Evolutionary conservation across 2,329 filamentous ascomycete species (phyloP), one percentile per base, ranked within the genome.

Genomic region (Fusarium brachygibbosum): DNA sequence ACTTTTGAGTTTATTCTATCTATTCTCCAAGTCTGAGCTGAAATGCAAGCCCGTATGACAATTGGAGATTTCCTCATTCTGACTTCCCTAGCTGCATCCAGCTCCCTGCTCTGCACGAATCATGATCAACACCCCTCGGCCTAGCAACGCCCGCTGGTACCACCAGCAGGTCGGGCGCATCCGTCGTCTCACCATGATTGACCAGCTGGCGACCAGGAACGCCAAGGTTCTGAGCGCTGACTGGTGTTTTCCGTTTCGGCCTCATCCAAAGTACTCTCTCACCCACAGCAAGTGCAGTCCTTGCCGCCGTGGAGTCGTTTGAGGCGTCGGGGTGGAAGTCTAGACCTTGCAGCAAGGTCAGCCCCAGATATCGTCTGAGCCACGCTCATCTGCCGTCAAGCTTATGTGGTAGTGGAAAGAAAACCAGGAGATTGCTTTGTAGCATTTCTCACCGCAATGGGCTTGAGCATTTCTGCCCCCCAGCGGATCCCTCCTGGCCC

Each of bases 291-390:
- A 37, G 51, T 48, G 54, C 53, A 38, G 41, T 57, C 61, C 53
- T 68, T 45, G 46, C 51, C 58, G 57, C 61, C 42, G 58, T 69
- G 71, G 63, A 66, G 60, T 51, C 46, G 57, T 63, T 63, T 51
- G 56, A 53, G 63, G 71, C 63, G 61, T 65, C 28, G 49, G 44
- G 55, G 23, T 60, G 53, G 42, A 48, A 66, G 69, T 74, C 72
- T 66, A 61, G 72, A 71, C 72, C 66, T 52, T 19, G 56, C 48
- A 50, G 44, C 63, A 68, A 50, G 63, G 67, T 72, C 69, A 74
- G 70, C 72, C 70, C 72, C 64, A 60, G 72, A 72, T 72, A 61
- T 64, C 69, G 58, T 59, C 69, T 71, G 63, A 72, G 72, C 72
- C 70, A 74, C 71, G 58, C 50, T 66, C 67, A 72, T 74, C 71